A percentile compares a stretch with the other conserved stretches of the same genome.
These are phyloP conservation scores for Solanum appendiculatum DNA, from an alignment of 257 asterid genomes.

Conservation along the genomic window DNA sequence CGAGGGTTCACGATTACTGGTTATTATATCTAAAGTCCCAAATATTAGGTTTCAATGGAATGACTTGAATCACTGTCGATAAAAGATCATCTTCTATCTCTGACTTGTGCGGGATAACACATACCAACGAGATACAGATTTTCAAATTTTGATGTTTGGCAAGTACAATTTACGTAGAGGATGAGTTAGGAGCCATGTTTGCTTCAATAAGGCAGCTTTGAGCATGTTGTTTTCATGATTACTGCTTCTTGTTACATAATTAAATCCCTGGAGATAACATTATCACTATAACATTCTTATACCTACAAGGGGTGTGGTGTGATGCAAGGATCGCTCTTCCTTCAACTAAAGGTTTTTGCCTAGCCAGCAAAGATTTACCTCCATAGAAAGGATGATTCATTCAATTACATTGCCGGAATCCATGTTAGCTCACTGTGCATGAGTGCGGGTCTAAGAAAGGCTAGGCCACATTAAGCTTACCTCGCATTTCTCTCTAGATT, in stretches of 20 bases:
- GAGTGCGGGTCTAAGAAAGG: neutral
- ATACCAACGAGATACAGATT: neutral
- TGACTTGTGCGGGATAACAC: neutral
- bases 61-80: neutral
- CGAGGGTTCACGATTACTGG: slow-evolving; percentile 20
- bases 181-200: neutral
- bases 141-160: neutral
- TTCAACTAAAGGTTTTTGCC: neutral
- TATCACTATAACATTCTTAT: neutral
- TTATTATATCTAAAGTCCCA: slow-evolving; percentile 2
- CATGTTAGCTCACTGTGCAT: neutral
- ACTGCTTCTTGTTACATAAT: neutral
- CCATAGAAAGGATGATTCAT: neutral
- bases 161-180: neutral
- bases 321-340: neutral
- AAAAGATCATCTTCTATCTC: neutral
- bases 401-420: neutral
- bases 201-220: neutral
- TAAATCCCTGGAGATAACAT: neutral
- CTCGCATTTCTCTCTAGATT: neutral
- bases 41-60: neutral
- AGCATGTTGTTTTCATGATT: neutral
- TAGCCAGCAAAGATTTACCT: neutral
- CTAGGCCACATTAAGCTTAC: neutral
- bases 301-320: neutral